Percentiles rank a stretch among this genome's conserved stretches.
These are phyloP conservation scores for Sclerotinia spermophila DNA, from an alignment of 2,329 filamentous ascomycete species.

Conservation along the genomic window DNA sequence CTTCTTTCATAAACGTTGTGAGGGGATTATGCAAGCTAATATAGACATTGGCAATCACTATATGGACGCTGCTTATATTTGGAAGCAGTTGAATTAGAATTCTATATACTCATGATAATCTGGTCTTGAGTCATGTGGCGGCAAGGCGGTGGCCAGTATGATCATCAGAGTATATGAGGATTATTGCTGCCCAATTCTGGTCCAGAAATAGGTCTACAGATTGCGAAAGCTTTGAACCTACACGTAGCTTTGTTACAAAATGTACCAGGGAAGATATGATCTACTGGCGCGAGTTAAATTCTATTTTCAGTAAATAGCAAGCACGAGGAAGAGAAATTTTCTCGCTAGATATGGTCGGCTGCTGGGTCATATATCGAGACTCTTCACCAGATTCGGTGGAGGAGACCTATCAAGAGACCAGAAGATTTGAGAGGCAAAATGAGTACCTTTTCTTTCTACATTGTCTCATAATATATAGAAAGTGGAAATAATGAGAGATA, in stretches of 20 bases:
- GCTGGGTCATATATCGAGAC: background rate
- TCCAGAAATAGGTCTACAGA: background rate
- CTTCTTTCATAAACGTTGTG: background rate
- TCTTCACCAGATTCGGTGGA: background rate
- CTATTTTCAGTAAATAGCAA: background rate
- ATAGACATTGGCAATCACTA: background rate
- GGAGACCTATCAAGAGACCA: background rate
- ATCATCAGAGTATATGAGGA: background rate
- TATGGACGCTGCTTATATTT: background rate
- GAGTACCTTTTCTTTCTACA: background rate
- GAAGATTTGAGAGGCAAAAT: background rate
- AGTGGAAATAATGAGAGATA: background rate
- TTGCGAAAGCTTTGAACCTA: background rate
- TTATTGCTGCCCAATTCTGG: constrained; percentile 3
- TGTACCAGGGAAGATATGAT: background rate
- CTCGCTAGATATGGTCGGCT: background rate
- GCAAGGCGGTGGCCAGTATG: background rate
- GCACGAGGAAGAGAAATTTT: background rate
- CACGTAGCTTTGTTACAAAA: background rate
- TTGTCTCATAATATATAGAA: background rate
- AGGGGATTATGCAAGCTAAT: background rate
- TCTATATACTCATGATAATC: background rate
- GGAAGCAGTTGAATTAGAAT: background rate
- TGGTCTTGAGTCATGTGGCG: background rate
- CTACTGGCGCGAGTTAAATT: background rate